Conservation (phyloP, 305 asterid genomes). For the Lippia alba region DNA sequence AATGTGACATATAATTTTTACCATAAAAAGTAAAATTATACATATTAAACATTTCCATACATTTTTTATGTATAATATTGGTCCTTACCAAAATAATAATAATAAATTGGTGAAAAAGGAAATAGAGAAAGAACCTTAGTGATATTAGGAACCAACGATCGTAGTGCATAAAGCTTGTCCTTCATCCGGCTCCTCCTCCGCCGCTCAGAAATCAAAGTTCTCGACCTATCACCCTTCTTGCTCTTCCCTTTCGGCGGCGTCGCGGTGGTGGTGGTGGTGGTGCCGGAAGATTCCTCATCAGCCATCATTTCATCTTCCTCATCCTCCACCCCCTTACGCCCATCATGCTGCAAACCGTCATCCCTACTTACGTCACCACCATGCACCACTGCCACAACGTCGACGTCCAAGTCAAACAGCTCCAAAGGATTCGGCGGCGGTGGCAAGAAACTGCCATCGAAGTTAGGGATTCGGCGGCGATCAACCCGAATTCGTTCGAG, state of each 20-base stretch:
- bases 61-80: too few species aligned
- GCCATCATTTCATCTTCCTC: conserved; percentile 39
- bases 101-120: background rate
- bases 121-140: conserved; percentile 57
- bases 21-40: too few species aligned
- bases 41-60: too few species aligned
- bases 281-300: conserved; percentile 50
- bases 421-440: conserved; percentile 29
- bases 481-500: too few species aligned
- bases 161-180: conserved; percentile 82
- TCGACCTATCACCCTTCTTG: conserved; percentile 59
- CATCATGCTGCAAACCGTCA: background rate
- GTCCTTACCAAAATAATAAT: too few species aligned
- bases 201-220: conserved; percentile 74
- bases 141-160: conserved; percentile 87
- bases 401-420: conserved; percentile 37
- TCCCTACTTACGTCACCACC: conserved; percentile 2
- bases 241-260: conserved; percentile 30
- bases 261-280: conserved; percentile 40
- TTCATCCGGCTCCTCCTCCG: conserved; percentile 84
- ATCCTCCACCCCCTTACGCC: conserved; percentile 18
- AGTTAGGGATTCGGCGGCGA: background rate
- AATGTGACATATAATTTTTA: too few species aligned
- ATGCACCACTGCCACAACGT: conserved; percentile 13
- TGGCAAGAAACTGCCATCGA: conserved; percentile 4